Percentiles rank a stretch among this genome's conserved stretches.
These are phyloP conservation scores for Diplodia scrobiculata DNA, from an alignment of 2,329 filamentous ascomycete genomes.

Conservation along the genomic window DNA sequence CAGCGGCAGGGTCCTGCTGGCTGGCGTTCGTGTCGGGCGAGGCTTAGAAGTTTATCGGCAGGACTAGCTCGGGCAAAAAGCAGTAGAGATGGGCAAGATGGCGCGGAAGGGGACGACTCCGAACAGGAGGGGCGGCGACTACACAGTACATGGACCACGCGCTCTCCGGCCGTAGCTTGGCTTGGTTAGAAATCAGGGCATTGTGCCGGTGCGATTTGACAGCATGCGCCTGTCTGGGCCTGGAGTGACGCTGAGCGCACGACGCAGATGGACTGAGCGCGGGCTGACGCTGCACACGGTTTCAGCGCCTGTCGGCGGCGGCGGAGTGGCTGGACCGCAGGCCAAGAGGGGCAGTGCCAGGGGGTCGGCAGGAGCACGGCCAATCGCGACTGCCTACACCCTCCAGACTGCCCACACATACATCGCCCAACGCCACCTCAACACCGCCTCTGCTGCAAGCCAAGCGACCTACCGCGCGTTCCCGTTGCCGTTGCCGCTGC, in stretches of 20 bases:
- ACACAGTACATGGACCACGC: background rate
- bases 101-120: slow-evolving; percentile 21
- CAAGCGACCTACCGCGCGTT: background rate
- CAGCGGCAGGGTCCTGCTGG: slow-evolving; percentile 6
- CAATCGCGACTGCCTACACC: background rate
- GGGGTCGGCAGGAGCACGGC: background rate
- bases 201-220: slow-evolving; percentile 2
- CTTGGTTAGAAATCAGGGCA: background rate
- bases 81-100: slow-evolving; percentile 21
- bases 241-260: no score
- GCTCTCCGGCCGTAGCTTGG: slow-evolving; percentile 15
- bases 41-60: slow-evolving; percentile 16
- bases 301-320: slow-evolving; percentile 4
- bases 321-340: slow-evolving; percentile 11
- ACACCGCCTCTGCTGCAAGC: slow-evolving; percentile 17
- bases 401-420: background rate
- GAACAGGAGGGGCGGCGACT: background rate
- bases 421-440: slow-evolving; percentile 6
- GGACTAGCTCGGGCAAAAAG: slow-evolving; percentile 7
- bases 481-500: slow-evolving; percentile 1
- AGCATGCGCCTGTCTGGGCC: background rate
- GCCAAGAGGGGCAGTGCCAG: slow-evolving; percentile 13
- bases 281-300: background rate
- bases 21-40: slow-evolving; percentile 5
- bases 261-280: background rate